phyloP scores from a whole-genome alignment of 1,284 basidiomycete genomes.

The Entoloma clypeatum region DNA sequence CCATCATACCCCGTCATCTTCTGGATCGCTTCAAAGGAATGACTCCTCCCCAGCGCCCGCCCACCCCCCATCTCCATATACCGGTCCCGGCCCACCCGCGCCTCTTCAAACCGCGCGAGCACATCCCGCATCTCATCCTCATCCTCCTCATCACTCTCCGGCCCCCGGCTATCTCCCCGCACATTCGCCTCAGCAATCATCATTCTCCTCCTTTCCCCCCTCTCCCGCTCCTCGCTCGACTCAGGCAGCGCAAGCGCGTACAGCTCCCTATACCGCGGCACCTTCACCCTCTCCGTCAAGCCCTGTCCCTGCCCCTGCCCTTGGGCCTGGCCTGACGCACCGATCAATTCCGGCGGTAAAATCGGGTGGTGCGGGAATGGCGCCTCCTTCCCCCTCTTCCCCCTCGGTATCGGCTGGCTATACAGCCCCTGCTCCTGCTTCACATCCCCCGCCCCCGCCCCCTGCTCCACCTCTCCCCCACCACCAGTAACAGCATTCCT shows the following conservation, averaged over 20 bases:
- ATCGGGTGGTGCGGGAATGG: conserved; percentile 48
- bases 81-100: conserved; percentile 9
- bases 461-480: too few species aligned
- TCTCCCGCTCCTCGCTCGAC: conserved; percentile 17
- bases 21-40: conserved; percentile 24
- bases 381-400: conserved; percentile 44
- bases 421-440: conserved; percentile 21
- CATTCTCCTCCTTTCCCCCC: conserved; percentile 17
- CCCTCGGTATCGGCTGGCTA: conserved; percentile 23
- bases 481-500: too few species aligned
- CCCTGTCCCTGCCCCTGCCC: conserved; percentile 14
- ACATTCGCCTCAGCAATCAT: too few species aligned
- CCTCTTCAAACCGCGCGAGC: conserved; percentile 28
- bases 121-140: conserved; percentile 28
- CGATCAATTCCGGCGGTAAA: too few species aligned
- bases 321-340: conserved; percentile 6
- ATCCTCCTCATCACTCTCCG: conserved; percentile 21
- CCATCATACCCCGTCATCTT: too few species aligned
- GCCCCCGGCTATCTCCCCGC: conserved; percentile 17
- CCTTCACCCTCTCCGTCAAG: conserved; percentile 22
- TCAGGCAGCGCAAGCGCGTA: conserved; percentile 22
- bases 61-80: conserved; percentile 11
- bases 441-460: conserved; percentile 6
- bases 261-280: conserved; percentile 24
- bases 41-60: conserved; percentile 23